Conservation (phyloP, 208 protist species). For the Spongospora subterranea region DNA sequence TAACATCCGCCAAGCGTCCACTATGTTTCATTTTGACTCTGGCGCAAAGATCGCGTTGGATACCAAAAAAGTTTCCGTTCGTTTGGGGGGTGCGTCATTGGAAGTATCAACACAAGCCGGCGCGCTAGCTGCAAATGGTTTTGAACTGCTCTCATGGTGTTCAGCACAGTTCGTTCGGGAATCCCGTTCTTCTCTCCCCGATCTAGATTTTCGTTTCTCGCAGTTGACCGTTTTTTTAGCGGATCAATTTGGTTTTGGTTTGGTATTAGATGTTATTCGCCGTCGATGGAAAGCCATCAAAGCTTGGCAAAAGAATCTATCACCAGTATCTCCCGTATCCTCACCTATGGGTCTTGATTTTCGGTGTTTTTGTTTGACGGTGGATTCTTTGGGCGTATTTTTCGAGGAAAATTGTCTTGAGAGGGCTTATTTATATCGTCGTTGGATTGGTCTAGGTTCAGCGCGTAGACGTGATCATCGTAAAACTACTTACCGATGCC, state of each 20-base stretch:
- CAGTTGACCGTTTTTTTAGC: neutral
- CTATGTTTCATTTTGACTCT: neutral
- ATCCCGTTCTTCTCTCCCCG: neutral
- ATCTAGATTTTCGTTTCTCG: neutral
- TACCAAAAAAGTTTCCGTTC: neutral
- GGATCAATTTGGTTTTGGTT: neutral
- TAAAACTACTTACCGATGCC: neutral
- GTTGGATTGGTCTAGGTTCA: conserved; percentile 1
- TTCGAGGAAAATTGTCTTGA: conserved; percentile 25
- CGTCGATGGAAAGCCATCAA: neutral
- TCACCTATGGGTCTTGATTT: neutral
- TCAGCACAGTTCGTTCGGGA: neutral
- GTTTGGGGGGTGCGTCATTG: neutral
- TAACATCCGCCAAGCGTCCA: neutral
- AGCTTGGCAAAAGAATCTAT: neutral
- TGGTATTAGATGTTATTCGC: neutral
- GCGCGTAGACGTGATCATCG: neutral
- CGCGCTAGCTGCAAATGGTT: neutral
- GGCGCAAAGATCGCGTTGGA: neutral
- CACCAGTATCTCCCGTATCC: neutral
- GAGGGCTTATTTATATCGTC: neutral
- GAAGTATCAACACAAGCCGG: neutral
- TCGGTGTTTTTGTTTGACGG: neutral
- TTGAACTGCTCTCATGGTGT: neutral
- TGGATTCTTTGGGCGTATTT: neutral